phyloP scores from a whole-genome alignment of 345 rosid genomes.

The Cardamine resedifolia region DNA sequence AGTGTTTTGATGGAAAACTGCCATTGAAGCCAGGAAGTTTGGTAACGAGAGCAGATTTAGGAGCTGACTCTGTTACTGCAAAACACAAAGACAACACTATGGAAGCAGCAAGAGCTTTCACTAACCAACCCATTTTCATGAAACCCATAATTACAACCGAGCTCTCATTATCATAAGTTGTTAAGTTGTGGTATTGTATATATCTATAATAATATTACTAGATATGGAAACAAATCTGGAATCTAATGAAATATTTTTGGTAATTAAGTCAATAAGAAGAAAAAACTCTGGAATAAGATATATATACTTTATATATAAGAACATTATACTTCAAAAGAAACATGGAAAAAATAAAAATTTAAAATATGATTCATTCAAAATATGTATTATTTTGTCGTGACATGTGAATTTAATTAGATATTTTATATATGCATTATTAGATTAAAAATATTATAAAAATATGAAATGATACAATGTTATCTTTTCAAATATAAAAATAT shows the following conservation, averaged over 20 bases:
- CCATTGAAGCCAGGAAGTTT: conserved; percentile 68
- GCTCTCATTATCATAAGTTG: not conserved
- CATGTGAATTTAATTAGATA: too few relatives aligned
- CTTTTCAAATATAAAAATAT: not conserved
- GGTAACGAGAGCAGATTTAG: conserved; percentile 53
- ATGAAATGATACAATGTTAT: not conserved
- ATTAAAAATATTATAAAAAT: not conserved
- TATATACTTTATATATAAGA: not conserved
- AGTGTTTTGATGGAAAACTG: conserved; percentile 73
- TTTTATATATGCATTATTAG: not conserved
- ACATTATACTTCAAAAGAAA: not conserved
- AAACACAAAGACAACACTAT: conserved; percentile 26
- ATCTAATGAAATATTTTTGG: not conserved
- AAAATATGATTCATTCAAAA: not conserved
- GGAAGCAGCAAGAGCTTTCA: conserved; percentile 15
- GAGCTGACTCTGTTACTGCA: conserved; percentile 47
- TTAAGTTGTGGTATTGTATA: conserved; percentile 3
- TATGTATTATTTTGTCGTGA: not conserved
- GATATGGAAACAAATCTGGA: not conserved
- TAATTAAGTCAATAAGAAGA: not conserved
- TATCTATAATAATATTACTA: not conserved
- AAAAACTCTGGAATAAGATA: not conserved
- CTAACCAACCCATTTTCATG: conserved; percentile 18
- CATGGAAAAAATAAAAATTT: not conserved
- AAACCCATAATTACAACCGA: not conserved